Percentiles rank a stretch among this genome's conserved stretches.
These are phyloP conservation scores for Neopestalotiopsis sp. DNA, from an alignment of 2,329 filamentous ascomycete genomes.

Conservation along the genomic window DNA sequence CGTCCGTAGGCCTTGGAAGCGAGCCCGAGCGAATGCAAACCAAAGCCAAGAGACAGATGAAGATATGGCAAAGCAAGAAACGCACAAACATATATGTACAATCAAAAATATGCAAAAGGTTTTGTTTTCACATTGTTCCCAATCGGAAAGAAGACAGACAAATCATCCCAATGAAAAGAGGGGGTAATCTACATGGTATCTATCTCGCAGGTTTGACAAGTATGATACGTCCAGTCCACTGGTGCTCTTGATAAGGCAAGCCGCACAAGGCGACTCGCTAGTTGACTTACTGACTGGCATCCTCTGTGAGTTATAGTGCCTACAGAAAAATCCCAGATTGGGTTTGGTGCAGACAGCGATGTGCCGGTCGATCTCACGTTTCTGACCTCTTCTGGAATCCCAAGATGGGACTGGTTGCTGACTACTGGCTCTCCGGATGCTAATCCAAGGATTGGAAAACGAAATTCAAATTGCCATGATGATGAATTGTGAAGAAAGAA, in stretches of 20 bases:
- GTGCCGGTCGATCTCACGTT: constrained; percentile 6
- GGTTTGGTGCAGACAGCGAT: constrained; percentile 4
- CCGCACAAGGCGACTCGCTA: background rate
- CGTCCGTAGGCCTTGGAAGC: too few species aligned
- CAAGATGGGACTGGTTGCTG: background rate
- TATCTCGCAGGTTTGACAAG: constrained; percentile 6
- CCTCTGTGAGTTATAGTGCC: background rate
- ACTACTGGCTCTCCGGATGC: background rate
- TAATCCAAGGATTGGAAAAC: background rate
- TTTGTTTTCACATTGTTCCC: background rate
- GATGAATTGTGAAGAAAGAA: too few species aligned
- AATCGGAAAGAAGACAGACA: background rate
- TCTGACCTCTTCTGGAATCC: background rate
- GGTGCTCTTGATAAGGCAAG: background rate
- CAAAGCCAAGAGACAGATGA: too few species aligned
- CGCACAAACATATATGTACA: too few species aligned
- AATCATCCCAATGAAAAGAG: background rate
- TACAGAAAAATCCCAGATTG: background rate
- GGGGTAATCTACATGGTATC: background rate
- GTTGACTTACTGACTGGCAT: too few species aligned
- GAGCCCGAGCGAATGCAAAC: too few species aligned
- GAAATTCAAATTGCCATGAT: background rate
- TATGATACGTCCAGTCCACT: background rate
- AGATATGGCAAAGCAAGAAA: too few species aligned
- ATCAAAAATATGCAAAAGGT: too few species aligned